Percentiles rank a stretch among this genome's conserved stretches.
Conservation (phyloP, 2,329 filamentous ascomycete species). For the Emergomyces pasteurianus region DNA sequence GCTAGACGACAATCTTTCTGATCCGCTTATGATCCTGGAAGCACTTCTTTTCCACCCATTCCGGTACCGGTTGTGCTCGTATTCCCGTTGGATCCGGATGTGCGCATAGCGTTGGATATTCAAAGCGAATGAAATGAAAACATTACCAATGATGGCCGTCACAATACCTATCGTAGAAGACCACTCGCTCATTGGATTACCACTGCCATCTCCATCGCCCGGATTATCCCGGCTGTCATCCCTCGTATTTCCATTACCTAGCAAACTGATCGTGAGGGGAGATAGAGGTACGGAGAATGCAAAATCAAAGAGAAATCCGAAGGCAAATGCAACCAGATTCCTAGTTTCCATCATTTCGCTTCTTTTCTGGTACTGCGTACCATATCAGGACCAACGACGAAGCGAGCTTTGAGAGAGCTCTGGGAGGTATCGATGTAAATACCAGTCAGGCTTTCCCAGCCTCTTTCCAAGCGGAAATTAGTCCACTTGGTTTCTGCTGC, state of each 20-base stretch:
- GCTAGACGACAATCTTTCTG: conserved; percentile 8
- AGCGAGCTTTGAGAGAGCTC: not conserved
- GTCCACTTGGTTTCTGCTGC: not conserved
- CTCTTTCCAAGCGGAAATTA: not conserved
- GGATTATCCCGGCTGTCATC: not conserved
- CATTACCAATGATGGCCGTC: conserved; percentile 82
- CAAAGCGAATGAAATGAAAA: conserved; percentile 87
- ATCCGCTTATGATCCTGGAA: conserved; percentile 4
- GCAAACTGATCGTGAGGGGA: not conserved
- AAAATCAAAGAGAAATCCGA: conserved; percentile 4
- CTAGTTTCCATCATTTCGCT: not conserved
- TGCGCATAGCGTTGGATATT: conserved; percentile 97
- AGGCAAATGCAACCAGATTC: conserved; percentile 1
- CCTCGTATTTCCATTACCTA: not conserved
- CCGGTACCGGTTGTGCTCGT: conserved; percentile 44
- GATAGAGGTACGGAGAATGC: conserved; percentile 1
- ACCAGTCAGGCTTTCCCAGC: not conserved
- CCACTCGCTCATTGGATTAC: conserved; percentile 11
- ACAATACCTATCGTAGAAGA: conserved; percentile 90
- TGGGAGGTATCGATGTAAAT: not conserved
- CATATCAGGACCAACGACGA: not conserved
- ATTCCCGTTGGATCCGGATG: conserved; percentile 65
- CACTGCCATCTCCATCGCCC: not conserved
- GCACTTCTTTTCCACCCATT: conserved; percentile 39
- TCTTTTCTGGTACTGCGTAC: not conserved